These are phyloP conservation scores for Puccinia coronata DNA, from an alignment of 1,284 basidiomycete genomes.

Conservation along the genomic window DNA sequence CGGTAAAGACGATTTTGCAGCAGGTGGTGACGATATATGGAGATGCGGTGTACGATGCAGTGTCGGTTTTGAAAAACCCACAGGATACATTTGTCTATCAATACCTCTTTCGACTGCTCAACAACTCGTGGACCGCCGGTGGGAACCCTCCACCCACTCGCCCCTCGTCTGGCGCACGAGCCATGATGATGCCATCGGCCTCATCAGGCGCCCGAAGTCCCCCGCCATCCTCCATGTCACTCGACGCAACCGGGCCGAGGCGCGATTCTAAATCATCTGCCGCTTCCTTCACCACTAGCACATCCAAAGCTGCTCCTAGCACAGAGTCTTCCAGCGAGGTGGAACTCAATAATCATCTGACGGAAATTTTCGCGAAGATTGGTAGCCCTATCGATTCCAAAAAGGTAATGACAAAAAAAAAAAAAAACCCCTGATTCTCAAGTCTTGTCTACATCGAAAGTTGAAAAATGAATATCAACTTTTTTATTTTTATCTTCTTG, in stretches of 20 bases:
- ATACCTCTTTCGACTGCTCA: constrained; percentile 69
- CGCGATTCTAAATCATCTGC: constrained; percentile 37
- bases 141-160: constrained; percentile 18
- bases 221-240: not conserved
- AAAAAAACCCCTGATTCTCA: not conserved
- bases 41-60: constrained; percentile 60
- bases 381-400: constrained; percentile 47
- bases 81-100: constrained; percentile 59
- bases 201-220: too few relatives aligned
- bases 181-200: not conserved
- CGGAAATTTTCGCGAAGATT: constrained; percentile 49
- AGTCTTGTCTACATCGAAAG: not conserved
- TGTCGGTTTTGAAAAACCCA: constrained; percentile 56
- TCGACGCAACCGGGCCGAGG: not conserved
- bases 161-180: not conserved
- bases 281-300: constrained; percentile 28
- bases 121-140: constrained; percentile 51
- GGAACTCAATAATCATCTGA: constrained; percentile 45
- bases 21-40: constrained; percentile 71
- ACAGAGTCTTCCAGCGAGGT: constrained; percentile 34
- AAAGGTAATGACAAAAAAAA: too few relatives aligned
- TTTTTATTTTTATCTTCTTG: too few relatives aligned
- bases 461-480: not conserved
- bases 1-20: constrained; percentile 96
- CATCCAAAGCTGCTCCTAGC: not conserved